These are phyloP conservation scores for Cytidiella melzeri DNA, from an alignment of 768 basidiomycete genomes.

Conservation along the genomic window DNA sequence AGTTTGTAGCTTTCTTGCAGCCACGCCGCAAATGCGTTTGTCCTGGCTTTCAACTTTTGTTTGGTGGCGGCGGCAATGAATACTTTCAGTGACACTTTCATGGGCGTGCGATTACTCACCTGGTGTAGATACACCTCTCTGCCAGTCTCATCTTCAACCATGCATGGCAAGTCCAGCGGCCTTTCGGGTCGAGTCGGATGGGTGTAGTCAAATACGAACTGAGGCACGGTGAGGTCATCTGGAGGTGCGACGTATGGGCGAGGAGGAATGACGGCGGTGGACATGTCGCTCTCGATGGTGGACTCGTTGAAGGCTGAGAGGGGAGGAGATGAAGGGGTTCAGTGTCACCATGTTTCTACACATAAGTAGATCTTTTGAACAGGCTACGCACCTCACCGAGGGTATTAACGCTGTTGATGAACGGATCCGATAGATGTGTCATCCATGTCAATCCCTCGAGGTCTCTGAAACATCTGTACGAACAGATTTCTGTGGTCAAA, in stretches of 20 bases:
- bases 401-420: too few relatives aligned
- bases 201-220: constrained; percentile 11
- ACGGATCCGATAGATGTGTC: too few relatives aligned
- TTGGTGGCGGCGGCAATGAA: not conserved
- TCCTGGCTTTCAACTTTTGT: constrained; percentile 5
- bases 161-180: constrained; percentile 6
- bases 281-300: not conserved
- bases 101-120: too few relatives aligned
- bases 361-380: too few relatives aligned
- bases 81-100: too few relatives aligned
- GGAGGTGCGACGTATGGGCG: constrained; percentile 7
- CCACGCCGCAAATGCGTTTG: constrained; percentile 5
- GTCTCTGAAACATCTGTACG: too few relatives aligned
- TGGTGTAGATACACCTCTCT: constrained; percentile 9
- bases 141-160: constrained; percentile 15
- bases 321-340: not conserved
- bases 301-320: not conserved
- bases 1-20: constrained; percentile 5
- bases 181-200: constrained; percentile 8
- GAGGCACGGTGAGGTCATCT: constrained; percentile 13
- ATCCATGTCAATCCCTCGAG: too few relatives aligned
- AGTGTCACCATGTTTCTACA: too few relatives aligned
- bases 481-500: too few relatives aligned
- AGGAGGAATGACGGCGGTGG: not conserved
- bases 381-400: too few relatives aligned